Percentiles rank a stretch among this genome's conserved stretches.
Conservation (phyloP, 495 filamentous ascomycete species). For the Paragyromitra xinjiangensis region DNA sequence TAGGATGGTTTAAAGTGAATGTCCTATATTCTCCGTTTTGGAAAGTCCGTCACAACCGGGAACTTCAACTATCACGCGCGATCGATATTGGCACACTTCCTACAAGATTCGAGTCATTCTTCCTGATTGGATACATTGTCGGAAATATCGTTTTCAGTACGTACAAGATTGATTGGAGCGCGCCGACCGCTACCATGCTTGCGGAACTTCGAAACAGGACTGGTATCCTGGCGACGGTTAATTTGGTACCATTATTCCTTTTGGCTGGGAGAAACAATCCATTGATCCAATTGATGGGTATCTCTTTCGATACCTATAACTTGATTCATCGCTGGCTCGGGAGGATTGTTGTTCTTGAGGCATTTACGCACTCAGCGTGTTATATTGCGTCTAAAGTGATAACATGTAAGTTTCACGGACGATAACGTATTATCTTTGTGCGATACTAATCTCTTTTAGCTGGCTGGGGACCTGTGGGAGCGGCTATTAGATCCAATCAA, state of each 20-base stretch:
- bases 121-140: constrained; percentile 75
- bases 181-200: constrained; percentile 64
- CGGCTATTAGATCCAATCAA: constrained; percentile 55
- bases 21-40: constrained; percentile 83
- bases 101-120: constrained; percentile 79
- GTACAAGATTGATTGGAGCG: constrained; percentile 71
- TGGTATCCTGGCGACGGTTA: constrained; percentile 81
- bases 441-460: constrained; percentile 27
- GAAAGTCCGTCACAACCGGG: constrained; percentile 84
- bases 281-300: constrained; percentile 78
- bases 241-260: constrained; percentile 90
- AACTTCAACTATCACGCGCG: constrained; percentile 85
- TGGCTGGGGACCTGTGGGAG: constrained; percentile 63
- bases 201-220: constrained; percentile 82
- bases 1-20: constrained; percentile 79
- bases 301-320: constrained; percentile 98
- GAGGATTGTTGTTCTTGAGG: constrained; percentile 80
- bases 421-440: background rate
- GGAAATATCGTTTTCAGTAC: constrained; percentile 83
- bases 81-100: constrained; percentile 89
- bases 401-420: constrained; percentile 21
- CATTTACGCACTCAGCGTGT: constrained; percentile 75
- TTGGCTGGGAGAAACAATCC: constrained; percentile 93
- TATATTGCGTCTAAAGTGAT: constrained; percentile 62
- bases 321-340: constrained; percentile 95